These are phyloP conservation scores for Cordyceps cateniannulata DNA, from an alignment of 2,329 filamentous ascomycete genomes.

Conservation along the genomic window DNA sequence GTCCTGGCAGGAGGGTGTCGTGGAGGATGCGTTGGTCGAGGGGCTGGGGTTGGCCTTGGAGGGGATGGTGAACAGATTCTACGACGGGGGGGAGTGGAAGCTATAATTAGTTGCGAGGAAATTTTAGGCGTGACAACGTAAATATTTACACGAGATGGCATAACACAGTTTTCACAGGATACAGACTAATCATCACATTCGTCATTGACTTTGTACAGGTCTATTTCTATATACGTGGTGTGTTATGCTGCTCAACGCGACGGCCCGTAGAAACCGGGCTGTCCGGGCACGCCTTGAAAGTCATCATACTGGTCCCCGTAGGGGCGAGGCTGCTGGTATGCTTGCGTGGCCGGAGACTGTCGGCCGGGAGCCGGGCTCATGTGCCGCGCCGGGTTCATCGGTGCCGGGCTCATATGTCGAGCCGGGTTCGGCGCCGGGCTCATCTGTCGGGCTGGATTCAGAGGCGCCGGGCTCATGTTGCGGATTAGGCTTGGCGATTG, in stretches of 20 bases:
- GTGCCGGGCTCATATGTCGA: constrained; percentile 18
- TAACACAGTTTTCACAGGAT: too few relatives aligned
- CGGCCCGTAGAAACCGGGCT: constrained; percentile 3
- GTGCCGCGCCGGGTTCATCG: constrained; percentile 19
- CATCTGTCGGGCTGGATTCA: not conserved
- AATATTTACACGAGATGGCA: too few relatives aligned
- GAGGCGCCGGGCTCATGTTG: constrained; percentile 37
- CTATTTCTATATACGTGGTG: not conserved
- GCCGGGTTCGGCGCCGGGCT: not conserved
- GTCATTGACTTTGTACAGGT: not conserved
- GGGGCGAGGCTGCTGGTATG: not conserved
- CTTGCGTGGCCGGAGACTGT: not conserved
- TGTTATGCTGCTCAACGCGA: constrained; percentile 27
- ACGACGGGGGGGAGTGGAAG: constrained; percentile 17
- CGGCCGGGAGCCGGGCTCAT: not conserved
- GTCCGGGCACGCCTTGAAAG: not conserved
- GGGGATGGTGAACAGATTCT: constrained; percentile 21
- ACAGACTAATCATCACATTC: not conserved
- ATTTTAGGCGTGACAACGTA: too few relatives aligned
- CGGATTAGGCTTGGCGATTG: constrained; percentile 21
- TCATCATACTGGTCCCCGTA: not conserved
- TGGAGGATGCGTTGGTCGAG: constrained; percentile 33
- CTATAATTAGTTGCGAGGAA: constrained; percentile 7
- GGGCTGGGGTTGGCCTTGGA: constrained; percentile 32
- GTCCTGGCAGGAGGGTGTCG: constrained; percentile 41